These are phyloP conservation scores for Moelleriella libera DNA, from an alignment of 2,329 filamentous ascomycete species.

Conservation along the genomic window DNA sequence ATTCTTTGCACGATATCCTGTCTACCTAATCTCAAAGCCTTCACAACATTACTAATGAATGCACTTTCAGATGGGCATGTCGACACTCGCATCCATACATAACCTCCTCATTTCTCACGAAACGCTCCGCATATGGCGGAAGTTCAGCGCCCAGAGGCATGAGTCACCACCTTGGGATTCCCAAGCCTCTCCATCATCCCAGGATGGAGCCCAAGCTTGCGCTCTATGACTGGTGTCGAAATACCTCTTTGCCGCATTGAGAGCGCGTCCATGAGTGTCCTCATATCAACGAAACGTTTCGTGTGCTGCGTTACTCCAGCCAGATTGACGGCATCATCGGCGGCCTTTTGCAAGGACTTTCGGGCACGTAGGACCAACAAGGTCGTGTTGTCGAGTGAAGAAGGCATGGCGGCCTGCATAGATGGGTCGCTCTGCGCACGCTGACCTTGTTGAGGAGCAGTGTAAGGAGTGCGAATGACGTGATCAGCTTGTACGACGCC, in stretches of 20 bases:
- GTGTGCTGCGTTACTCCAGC: background rate
- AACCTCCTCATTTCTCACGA: too few species aligned
- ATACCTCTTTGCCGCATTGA: slow-evolving; percentile 1
- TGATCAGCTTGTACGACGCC: background rate
- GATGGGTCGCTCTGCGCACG: too few species aligned
- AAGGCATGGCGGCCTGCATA: background rate
- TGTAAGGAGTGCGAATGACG: too few species aligned
- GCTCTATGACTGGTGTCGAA: background rate
- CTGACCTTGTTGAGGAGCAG: too few species aligned
- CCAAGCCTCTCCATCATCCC: slow-evolving; percentile 1
- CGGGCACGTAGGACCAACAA: background rate
- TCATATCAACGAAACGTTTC: slow-evolving; percentile 3
- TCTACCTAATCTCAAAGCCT: too few species aligned
- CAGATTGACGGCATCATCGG: background rate
- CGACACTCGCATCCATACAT: too few species aligned
- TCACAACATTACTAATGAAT: too few species aligned
- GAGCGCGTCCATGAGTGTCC: background rate
- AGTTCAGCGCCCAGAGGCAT: background rate
- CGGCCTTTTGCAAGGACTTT: background rate
- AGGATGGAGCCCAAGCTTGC: background rate
- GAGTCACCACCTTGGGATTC: background rate
- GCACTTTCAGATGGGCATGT: too few species aligned
- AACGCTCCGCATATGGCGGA: too few species aligned
- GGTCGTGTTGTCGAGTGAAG: background rate
- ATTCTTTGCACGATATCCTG: too few species aligned